Percentiles rank a stretch among this genome's conserved stretches.
phyloP scores from a whole-genome alignment of 352 stramenopile species.

The Pythium chondricola region DNA sequence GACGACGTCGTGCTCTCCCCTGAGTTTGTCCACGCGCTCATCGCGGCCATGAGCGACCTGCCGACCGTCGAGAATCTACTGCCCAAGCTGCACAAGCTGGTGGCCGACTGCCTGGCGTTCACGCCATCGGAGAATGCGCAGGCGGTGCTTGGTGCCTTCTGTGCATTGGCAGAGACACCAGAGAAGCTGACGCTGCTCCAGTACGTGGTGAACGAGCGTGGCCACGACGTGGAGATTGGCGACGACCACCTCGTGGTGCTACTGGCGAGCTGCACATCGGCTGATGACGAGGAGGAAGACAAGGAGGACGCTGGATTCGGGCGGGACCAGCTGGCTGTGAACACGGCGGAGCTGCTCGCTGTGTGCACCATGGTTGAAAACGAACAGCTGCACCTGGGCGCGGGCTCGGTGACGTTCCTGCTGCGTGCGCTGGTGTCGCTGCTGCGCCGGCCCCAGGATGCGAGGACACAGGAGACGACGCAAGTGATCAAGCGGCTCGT shows the following conservation, averaged over 20 bases:
- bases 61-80: conserved; percentile 22
- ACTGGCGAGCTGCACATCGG: conserved; percentile 35
- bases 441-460: background rate
- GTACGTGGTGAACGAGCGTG: conserved; percentile 23
- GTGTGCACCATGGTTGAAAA: too few relatives aligned
- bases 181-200: conserved; percentile 35
- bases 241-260: conserved; percentile 63
- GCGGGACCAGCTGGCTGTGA: background rate
- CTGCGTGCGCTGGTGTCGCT: conserved; percentile 8
- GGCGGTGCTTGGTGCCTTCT: conserved; percentile 51
- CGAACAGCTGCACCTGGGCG: conserved; percentile 6
- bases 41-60: too few relatives aligned
- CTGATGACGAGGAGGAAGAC: background rate
- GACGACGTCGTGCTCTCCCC: conserved; percentile 35
- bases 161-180: conserved; percentile 27
- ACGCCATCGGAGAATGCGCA: conserved; percentile 33
- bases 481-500: conserved; percentile 11
- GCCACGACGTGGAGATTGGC: conserved; percentile 21
- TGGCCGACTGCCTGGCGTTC: conserved; percentile 33
- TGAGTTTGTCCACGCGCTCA: conserved; percentile 46
- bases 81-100: conserved; percentile 30
- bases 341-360: background rate
- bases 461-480: background rate
- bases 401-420: conserved; percentile 14
- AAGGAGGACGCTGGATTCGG: background rate